Percentiles rank a stretch among this genome's conserved stretches.
Conservation (phyloP, 805 yeast species). For the Hagleromyces aurorensis region DNA sequence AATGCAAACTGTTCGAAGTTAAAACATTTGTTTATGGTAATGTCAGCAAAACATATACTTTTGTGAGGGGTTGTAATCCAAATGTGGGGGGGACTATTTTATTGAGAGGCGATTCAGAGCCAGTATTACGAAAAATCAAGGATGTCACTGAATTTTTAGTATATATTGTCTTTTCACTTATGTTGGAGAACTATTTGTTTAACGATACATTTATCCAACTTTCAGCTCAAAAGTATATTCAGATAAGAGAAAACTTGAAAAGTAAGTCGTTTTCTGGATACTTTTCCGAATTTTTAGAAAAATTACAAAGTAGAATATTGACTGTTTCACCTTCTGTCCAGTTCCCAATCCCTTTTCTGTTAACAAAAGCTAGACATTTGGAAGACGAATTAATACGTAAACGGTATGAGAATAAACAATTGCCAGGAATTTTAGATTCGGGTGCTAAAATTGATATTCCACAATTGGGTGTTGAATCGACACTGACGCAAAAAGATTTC, state of each 20-base stretch:
- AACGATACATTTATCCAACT: constrained; percentile 59
- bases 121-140: constrained; percentile 57
- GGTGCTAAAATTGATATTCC: constrained; percentile 11
- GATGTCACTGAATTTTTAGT: constrained; percentile 74
- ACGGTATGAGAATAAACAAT: constrained; percentile 18
- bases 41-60: constrained; percentile 62
- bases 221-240: constrained; percentile 33
- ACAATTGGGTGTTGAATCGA: constrained; percentile 22
- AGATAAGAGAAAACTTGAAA: constrained; percentile 11
- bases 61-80: constrained; percentile 66
- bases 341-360: constrained; percentile 60
- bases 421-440: constrained; percentile 23
- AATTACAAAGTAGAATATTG: constrained; percentile 44
- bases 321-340: constrained; percentile 83
- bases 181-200: constrained; percentile 68
- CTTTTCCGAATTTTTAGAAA: constrained; percentile 33
- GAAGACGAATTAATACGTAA: constrained; percentile 34
- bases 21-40: constrained; percentile 52
- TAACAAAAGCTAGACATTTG: constrained; percentile 45
- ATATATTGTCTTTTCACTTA: constrained; percentile 68
- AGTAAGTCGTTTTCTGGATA: constrained; percentile 22
- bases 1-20: constrained; percentile 65
- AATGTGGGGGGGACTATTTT: constrained; percentile 78
- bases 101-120: constrained; percentile 70
- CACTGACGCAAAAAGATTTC: constrained; percentile 29